Evolutionary conservation across 768 basidiomycete genomes (phyloP).

Genomic region (Russula brevipes): DNA sequence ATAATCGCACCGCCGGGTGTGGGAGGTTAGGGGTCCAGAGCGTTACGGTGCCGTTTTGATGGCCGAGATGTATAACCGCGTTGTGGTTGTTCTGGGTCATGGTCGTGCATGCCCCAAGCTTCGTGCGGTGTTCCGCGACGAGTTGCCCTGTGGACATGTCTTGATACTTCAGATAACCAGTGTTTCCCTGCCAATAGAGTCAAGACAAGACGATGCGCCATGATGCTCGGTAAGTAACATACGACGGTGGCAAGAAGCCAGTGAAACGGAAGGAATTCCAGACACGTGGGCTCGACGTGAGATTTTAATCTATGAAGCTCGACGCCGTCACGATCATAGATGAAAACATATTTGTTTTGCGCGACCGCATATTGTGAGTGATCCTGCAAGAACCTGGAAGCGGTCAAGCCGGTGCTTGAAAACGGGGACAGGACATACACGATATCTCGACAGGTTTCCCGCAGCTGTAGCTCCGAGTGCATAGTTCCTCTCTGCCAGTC

Average conservation of each 20-base stretch:
- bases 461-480: slow-evolving; percentile 82
- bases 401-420: slow-evolving; percentile 1
- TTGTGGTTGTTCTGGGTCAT: slow-evolving; percentile 92
- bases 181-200: slow-evolving; percentile 54
- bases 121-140: slow-evolving; percentile 83
- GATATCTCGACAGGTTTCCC: slow-evolving; percentile 89
- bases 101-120: slow-evolving; percentile 75
- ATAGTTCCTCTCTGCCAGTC: slow-evolving; percentile 87
- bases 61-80: slow-evolving; percentile 91
- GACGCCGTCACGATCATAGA: slow-evolving; percentile 91
- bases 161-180: slow-evolving; percentile 93
- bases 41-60: slow-evolving; percentile 92
- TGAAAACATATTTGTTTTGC: slow-evolving; percentile 92
- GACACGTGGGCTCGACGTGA: slow-evolving; percentile 82
- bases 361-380: slow-evolving; percentile 93
- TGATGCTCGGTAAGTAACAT: slow-evolving; percentile 28
- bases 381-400: slow-evolving; percentile 77
- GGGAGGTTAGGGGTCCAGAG: slow-evolving; percentile 95
- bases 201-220: background rate
- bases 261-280: slow-evolving; percentile 94
- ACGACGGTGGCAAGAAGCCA: slow-evolving; percentile 87
- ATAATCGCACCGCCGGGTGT: slow-evolving; percentile 84
- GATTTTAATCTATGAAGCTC: slow-evolving; percentile 82
- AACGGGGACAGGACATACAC: slow-evolving; percentile 48
- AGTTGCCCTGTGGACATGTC: slow-evolving; percentile 92